Evolutionary conservation across 2,329 filamentous ascomycete species (phyloP).

Genomic region (Domatiomyces globalis): DNA sequence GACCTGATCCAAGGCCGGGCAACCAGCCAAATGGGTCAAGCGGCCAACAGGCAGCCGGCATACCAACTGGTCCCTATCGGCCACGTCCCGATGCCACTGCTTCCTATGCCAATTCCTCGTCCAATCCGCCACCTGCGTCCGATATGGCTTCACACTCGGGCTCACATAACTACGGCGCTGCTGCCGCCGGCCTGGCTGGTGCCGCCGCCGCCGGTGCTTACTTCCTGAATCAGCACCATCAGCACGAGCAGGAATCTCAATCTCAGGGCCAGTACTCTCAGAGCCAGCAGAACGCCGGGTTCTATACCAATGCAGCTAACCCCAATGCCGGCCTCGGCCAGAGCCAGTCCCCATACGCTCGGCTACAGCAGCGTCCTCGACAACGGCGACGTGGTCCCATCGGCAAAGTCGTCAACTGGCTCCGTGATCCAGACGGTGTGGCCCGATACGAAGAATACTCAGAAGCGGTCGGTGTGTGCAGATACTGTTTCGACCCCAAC

Average conservation of each 20-base stretch:
- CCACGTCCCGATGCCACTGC: background rate
- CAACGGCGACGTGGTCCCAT: constrained; percentile 45
- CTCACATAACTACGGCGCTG: constrained; percentile 21
- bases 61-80: constrained; percentile 15
- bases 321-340: constrained; percentile 11
- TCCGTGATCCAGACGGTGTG: constrained; percentile 51
- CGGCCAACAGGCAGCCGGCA: constrained; percentile 12
- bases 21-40: constrained; percentile 4
- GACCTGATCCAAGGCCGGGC: constrained; percentile 27
- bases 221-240: constrained; percentile 25
- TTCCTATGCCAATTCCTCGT: background rate
- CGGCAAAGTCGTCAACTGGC: constrained; percentile 43
- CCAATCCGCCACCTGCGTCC: background rate
- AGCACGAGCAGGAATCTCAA: constrained; percentile 12
- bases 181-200: constrained; percentile 26
- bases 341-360: constrained; percentile 14
- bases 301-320: background rate
- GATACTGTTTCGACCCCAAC: constrained; percentile 49
- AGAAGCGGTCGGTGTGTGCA: constrained; percentile 52
- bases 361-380: constrained; percentile 18
- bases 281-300: constrained; percentile 6
- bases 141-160: background rate
- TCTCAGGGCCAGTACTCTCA: constrained; percentile 6
- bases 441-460: constrained; percentile 54
- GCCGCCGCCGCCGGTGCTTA: constrained; percentile 28